Percentiles rank a stretch among this genome's conserved stretches.
phyloP scores from a whole-genome alignment of 2,329 filamentous ascomycete genomes.

The Nemania sp. region DNA sequence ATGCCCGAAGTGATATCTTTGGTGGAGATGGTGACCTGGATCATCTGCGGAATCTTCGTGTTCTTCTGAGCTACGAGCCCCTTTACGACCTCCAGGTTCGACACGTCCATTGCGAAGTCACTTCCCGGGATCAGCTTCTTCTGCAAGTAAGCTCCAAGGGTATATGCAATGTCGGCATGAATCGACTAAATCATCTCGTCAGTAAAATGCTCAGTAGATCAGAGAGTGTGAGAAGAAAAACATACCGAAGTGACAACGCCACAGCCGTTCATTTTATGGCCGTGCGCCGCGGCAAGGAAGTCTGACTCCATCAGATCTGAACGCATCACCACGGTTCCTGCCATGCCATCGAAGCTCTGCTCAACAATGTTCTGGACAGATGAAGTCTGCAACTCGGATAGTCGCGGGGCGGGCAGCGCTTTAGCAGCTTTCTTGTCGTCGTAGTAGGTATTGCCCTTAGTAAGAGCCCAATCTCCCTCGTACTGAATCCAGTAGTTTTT shows the following conservation, averaged over 20 bases:
- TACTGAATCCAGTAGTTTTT: slow-evolving; percentile 73
- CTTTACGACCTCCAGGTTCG: slow-evolving; percentile 45
- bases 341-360: slow-evolving; percentile 37
- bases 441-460: slow-evolving; percentile 50
- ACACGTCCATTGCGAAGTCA: slow-evolving; percentile 44
- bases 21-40: slow-evolving; percentile 38
- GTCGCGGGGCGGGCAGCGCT: too few relatives aligned
- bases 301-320: slow-evolving; percentile 48
- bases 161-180: slow-evolving; percentile 68
- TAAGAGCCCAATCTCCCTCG: slow-evolving; percentile 71
- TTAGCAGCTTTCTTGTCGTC: slow-evolving; percentile 5
- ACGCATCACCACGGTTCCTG: slow-evolving; percentile 41
- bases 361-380: slow-evolving; percentile 45
- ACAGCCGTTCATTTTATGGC: slow-evolving; percentile 49
- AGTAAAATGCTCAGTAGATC: too few relatives aligned
- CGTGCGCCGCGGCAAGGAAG: slow-evolving; percentile 45
- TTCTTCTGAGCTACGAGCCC: slow-evolving; percentile 42
- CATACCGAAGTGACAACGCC: slow-evolving; percentile 51
- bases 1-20: slow-evolving; percentile 48
- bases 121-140: slow-evolving; percentile 53
- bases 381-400: slow-evolving; percentile 34
- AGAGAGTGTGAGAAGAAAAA: neutral
- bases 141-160: slow-evolving; percentile 63
- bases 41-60: slow-evolving; percentile 38
- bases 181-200: slow-evolving; percentile 42